Conservation (phyloP, 2,329 filamentous ascomycete species). For the Trichoderma atroviride region DNA sequence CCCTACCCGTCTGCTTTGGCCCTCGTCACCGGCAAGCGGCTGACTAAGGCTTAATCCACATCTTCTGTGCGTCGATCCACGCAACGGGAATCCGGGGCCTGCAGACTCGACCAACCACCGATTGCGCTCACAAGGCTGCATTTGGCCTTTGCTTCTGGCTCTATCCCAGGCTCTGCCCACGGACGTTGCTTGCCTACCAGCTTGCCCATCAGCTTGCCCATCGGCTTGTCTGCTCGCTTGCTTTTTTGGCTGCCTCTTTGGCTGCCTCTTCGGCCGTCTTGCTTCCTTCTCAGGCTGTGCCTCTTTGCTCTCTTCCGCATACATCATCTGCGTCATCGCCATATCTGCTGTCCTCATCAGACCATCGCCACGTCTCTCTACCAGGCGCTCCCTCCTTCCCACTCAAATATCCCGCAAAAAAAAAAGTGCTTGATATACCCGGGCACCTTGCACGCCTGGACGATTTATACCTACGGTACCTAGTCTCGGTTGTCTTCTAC, state of each 20-base stretch:
- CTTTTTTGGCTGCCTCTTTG: neutral
- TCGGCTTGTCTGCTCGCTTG: neutral
- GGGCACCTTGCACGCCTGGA: neutral
- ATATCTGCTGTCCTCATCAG: neutral
- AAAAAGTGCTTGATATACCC: neutral
- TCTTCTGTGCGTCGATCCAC: neutral
- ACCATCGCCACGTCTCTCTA: neutral
- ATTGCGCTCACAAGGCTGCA: neutral
- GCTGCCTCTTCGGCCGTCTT: neutral
- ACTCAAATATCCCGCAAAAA: neutral
- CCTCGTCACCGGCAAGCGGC: neutral
- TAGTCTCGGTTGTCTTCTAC: neutral
- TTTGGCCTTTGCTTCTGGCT: constrained; percentile 24
- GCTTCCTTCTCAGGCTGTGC: neutral
- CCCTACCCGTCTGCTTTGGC: neutral
- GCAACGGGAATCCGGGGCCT: neutral
- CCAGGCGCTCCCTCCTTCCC: neutral
- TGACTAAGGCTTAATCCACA: neutral
- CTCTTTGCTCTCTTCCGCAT: neutral
- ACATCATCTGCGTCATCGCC: neutral
- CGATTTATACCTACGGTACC: neutral
- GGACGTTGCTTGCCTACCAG: neutral
- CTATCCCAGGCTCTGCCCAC: constrained; percentile 32
- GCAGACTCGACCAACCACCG: neutral
- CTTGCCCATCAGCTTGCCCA: neutral